A percentile compares a stretch with the other conserved stretches of the same genome.
phyloP scores from a whole-genome alignment of 2,329 filamentous ascomycete species.

The Trichoderma sp. region DNA sequence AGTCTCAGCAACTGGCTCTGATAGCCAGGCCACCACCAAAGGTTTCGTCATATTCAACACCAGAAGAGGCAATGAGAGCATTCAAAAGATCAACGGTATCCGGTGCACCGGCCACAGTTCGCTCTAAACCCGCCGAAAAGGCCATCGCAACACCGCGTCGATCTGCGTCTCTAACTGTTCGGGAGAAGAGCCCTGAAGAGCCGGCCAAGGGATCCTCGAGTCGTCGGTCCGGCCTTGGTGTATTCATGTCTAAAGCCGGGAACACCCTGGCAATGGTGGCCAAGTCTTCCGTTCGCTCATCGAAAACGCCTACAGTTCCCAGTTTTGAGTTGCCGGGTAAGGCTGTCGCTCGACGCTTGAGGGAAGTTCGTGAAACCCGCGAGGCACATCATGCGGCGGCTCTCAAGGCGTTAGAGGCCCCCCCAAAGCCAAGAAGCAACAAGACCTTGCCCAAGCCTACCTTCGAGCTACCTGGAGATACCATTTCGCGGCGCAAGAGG shows the following conservation, averaged over 20 bases:
- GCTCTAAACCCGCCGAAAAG: conserved; percentile 40
- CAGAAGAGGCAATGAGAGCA: background rate
- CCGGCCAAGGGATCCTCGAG: background rate
- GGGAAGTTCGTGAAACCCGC: conserved; percentile 58
- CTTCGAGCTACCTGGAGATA: conserved; percentile 64
- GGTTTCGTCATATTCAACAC: background rate
- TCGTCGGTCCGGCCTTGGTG: background rate
- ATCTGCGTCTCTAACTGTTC: conserved; percentile 41
- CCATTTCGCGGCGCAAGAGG: conserved; percentile 54
- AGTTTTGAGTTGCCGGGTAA: conserved; percentile 64
- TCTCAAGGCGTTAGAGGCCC: conserved; percentile 37
- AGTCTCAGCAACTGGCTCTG: conserved; percentile 34
- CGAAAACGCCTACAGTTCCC: conserved; percentile 53
- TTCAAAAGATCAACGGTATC: conserved; percentile 34
- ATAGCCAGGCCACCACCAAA: conserved; percentile 24
- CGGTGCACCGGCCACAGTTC: conserved; percentile 40
- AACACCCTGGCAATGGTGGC: conserved; percentile 7
- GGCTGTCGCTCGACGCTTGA: conserved; percentile 55
- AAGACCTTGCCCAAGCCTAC: conserved; percentile 53
- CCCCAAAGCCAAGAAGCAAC: conserved; percentile 48
- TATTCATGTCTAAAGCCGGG: conserved; percentile 7
- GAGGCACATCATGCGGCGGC: conserved; percentile 38
- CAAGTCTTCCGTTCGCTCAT: background rate
- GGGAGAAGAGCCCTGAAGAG: conserved; percentile 29
- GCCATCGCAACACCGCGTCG: conserved; percentile 43